A percentile compares a stretch with the other conserved stretches of the same genome.
Conservation (phyloP, 2,329 filamentous ascomycete genomes). For the Dothidotthia symphoricarpi region DNA sequence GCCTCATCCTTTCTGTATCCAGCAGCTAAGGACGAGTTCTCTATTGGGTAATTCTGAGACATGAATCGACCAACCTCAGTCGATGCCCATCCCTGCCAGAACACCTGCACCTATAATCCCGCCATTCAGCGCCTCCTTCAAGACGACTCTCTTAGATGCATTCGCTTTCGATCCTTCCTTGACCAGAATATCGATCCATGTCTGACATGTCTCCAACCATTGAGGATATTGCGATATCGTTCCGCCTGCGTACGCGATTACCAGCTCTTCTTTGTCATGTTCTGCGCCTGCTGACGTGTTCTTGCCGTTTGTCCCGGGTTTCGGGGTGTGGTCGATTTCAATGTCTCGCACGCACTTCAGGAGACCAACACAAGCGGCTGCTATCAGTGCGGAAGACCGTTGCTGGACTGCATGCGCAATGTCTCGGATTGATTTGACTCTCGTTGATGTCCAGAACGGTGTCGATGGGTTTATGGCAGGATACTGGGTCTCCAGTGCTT, state of each 20-base stretch:
- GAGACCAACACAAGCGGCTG: slow-evolving; percentile 69
- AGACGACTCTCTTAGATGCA: slow-evolving; percentile 48
- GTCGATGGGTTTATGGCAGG: slow-evolving; percentile 47
- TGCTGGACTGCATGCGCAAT: slow-evolving; percentile 70
- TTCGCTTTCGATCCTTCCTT: slow-evolving; percentile 44
- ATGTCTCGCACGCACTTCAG: slow-evolving; percentile 69
- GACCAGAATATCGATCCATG: slow-evolving; percentile 61
- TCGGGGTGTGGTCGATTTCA: slow-evolving; percentile 29
- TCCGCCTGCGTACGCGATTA: slow-evolving; percentile 76
- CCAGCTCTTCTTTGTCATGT: slow-evolving; percentile 56
- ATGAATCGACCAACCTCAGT: slow-evolving; percentile 8
- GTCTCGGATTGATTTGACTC: slow-evolving; percentile 60
- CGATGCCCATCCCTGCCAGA: slow-evolving; percentile 48
- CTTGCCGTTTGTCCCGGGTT: slow-evolving; percentile 17
- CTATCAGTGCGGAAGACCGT: slow-evolving; percentile 71
- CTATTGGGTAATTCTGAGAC: not conserved
- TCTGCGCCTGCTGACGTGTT: slow-evolving; percentile 10
- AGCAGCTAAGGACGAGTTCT: not conserved
- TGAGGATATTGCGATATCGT: slow-evolving; percentile 78
- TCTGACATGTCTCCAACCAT: slow-evolving; percentile 68
- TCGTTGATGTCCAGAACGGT: slow-evolving; percentile 59
- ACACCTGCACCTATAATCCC: slow-evolving; percentile 58
- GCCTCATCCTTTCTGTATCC: not conserved
- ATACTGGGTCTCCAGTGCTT: slow-evolving; percentile 53
- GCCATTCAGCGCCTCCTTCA: slow-evolving; percentile 54